Evolutionary conservation across 805 yeast genomes (phyloP), one percentile per base, ranked within the genome.

Genomic region (Cyberlindnera sargentensis): DNA sequence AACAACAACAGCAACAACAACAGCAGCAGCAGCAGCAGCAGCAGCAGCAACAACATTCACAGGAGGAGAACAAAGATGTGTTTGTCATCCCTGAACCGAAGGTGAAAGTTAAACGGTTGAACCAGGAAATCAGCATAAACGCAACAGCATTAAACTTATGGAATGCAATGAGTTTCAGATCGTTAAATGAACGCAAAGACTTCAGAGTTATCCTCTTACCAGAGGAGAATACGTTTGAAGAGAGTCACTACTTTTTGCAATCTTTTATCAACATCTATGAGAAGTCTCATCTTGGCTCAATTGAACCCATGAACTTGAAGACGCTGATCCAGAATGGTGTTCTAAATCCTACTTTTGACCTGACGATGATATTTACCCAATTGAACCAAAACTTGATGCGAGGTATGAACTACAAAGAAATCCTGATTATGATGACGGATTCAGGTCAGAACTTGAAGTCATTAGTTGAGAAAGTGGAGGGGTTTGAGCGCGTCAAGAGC

Each of bases 81-180:
- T 71, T 70, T 43, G 50, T 61, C 11, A 55, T 69, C 7, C 61
- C 65, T 3, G 54, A 65, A 4, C 68, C 76, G 1, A 49, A 52
- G 23, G 39, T 69, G 15, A 66, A 57, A 34, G 62, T 67, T 4
- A 63, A 57, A 44, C 49, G 73, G 23, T 42, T 63, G 40, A 65
- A 69, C 38, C 66, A 70, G 40, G 66, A 58, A 28, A 63, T 68
- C 45, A 72, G 67, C 31, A 66, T 73, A 35, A 78, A 71, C 56
- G 70, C 71, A 51, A 65, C 70, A 30, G 78, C 75, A 39, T 59
- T 73, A 15, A 60, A 62, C 46, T 74, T 73, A 53, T 82, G 82
- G 89, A 78, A 68, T 51, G 63, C 70, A 36, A 56, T 84, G 51
- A 74, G 76, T 45, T 68, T 84, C 40, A 71, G 72, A 36, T 86